These are phyloP conservation scores for Mariannaea elegans DNA, from an alignment of 2,329 filamentous ascomycete species.

Conservation along the genomic window DNA sequence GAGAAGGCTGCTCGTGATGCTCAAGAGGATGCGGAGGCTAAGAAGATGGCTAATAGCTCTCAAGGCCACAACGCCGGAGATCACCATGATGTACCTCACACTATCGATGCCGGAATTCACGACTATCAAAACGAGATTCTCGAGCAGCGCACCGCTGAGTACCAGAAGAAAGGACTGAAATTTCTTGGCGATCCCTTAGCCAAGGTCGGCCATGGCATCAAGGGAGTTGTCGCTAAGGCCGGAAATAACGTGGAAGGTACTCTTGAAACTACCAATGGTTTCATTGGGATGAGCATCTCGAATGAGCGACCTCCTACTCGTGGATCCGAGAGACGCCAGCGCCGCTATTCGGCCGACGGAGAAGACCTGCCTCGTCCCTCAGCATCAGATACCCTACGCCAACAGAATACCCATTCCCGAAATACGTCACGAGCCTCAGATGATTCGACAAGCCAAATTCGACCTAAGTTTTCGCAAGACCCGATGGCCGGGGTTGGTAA, in stretches of 20 bases:
- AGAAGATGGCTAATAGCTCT: constrained; percentile 58
- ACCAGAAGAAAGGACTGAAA: constrained; percentile 39
- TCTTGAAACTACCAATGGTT: constrained; percentile 65
- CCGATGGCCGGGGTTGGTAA: constrained; percentile 47
- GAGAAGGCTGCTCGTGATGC: constrained; percentile 58
- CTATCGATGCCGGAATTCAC: constrained; percentile 55
- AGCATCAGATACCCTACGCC: constrained; percentile 43
- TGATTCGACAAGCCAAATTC: constrained; percentile 45
- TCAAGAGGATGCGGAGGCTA: constrained; percentile 59
- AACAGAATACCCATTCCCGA: constrained; percentile 47
- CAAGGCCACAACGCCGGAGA: constrained; percentile 62
- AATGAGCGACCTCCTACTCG: constrained; percentile 26
- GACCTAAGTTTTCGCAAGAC: constrained; percentile 15
- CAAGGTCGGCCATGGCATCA: constrained; percentile 61
- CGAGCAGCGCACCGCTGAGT: constrained; percentile 31
- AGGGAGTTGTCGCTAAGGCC: constrained; percentile 53
- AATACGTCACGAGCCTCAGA: constrained; percentile 51
- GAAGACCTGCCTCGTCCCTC: constrained; percentile 36
- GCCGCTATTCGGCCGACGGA: constrained; percentile 45
- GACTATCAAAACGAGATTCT: constrained; percentile 44
- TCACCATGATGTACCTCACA: constrained; percentile 62
- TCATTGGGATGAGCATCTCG: constrained; percentile 42
- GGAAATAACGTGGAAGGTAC: constrained; percentile 61
- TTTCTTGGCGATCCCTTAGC: constrained; percentile 49
- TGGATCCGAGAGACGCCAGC: constrained; percentile 35